These are phyloP conservation scores for Linderina pennispora DNA, from an alignment of 192 early-diverging fungal genomes.

Conservation along the genomic window DNA sequence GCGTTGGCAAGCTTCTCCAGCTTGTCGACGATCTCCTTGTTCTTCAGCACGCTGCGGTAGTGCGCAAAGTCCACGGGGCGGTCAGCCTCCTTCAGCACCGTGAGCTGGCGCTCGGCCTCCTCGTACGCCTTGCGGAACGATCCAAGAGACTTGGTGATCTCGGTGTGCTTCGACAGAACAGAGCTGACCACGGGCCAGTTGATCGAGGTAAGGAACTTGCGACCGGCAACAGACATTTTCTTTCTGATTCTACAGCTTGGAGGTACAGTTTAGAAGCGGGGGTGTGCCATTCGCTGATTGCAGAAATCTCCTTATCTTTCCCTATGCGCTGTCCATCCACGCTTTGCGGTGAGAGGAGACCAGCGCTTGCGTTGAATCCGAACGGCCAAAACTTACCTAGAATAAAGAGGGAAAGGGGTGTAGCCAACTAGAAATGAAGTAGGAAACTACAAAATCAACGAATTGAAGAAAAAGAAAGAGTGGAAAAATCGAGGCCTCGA, in stretches of 20 bases:
- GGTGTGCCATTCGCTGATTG: too few relatives aligned
- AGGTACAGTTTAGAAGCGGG: too few relatives aligned
- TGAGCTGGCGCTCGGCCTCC: constrained; percentile 77
- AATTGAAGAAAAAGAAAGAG: too few relatives aligned
- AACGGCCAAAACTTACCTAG: too few relatives aligned
- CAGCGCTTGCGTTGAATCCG: too few relatives aligned
- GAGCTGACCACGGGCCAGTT: constrained; percentile 86
- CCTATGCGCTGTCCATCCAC: too few relatives aligned
- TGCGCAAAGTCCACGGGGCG: constrained; percentile 80
- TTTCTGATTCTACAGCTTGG: constrained; percentile 5
- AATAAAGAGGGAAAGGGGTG: too few relatives aligned
- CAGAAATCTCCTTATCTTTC: too few relatives aligned
- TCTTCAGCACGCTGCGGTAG: constrained; percentile 86
- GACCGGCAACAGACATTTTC: constrained; percentile 43
- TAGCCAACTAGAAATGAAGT: too few relatives aligned
- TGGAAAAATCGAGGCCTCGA: too few relatives aligned
- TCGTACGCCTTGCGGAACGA: constrained; percentile 95
- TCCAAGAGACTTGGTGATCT: constrained; percentile 77
- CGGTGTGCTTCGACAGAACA: constrained; percentile 73
- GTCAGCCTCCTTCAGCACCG: constrained; percentile 76
- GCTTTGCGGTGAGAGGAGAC: too few relatives aligned
- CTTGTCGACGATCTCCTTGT: constrained; percentile 83
- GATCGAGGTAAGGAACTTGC: constrained; percentile 65
- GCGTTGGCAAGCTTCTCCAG: constrained; percentile 77
- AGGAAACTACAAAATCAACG: too few relatives aligned